Base-by-base conservation (phyloP, 352 stramenopile species). In the Blastocystis sp. region DNA sequence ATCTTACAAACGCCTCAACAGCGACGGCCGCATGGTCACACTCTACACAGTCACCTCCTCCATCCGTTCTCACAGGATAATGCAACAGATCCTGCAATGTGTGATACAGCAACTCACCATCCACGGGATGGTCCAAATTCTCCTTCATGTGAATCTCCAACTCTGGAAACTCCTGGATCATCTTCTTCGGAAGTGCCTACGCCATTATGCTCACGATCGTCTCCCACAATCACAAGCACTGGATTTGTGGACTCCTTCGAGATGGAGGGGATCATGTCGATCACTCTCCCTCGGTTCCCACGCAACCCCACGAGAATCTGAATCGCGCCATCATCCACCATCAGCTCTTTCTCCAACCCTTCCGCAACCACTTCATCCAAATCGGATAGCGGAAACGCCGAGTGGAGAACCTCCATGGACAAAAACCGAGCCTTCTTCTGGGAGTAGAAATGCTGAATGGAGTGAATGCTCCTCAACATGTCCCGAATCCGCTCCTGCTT, bases 181-280 rank as follows among this genome's bases (percentile, higher is more conserved):
- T 34, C 11, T 23, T 34, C 34, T 69, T 69, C 40, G 62, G 62
- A 69, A 69, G 23, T 41, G 62, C n/a, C 62, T 69, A 69, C 10
- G 11, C 28, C 28, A 34, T 34, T 38, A 28, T 14, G 40, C 0
- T 0, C 62, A 5, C 23, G 21, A 41, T 10, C 23, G 21, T 19
- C 17, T 28, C 2, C 19, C 34, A 81, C 71, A 34, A 81, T 45
- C 60, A 81, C 48, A 81, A 81, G 45, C n/a, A 81, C 19, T 11
- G 71, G 71, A 41, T 81, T 81, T 38, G 28, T 62, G 4, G 28
- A 43, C 43, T 81, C 71, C 28, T 64, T 62, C 21, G 71, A 81
- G n/a, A 14, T 9, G 14, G 45, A 23, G 21, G 71, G 71, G 11
- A 64, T 62, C 11, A 64, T 45, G 28, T 81, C 71, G 2, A 81